phyloP scores from a whole-genome alignment of 2,329 filamentous ascomycete species.

The Aspergillus ibericus region DNA sequence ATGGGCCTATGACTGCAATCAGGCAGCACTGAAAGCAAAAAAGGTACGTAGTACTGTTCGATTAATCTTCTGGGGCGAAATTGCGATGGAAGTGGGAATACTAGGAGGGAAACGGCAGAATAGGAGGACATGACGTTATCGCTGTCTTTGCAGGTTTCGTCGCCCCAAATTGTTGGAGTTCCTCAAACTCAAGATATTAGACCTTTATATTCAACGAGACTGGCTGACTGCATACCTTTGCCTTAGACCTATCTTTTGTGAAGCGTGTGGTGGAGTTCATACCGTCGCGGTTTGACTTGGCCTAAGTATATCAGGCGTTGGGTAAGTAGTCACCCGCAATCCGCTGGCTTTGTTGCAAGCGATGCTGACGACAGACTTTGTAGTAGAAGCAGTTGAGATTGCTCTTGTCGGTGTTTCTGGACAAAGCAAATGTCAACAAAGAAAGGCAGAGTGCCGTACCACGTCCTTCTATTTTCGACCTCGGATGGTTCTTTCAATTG shows the following conservation, averaged over 20 bases:
- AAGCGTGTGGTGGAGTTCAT: background rate
- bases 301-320: background rate
- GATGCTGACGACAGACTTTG: background rate
- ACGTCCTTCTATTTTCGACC: background rate
- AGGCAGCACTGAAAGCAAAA: background rate
- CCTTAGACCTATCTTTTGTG: background rate
- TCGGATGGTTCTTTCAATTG: background rate
- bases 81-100: background rate
- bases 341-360: background rate
- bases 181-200: background rate
- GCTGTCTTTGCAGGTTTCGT: background rate
- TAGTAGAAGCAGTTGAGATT: background rate
- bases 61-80: background rate
- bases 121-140: background rate
- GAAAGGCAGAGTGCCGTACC: background rate
- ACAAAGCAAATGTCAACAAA: background rate
- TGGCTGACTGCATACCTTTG: background rate
- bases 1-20: background rate
- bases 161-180: background rate
- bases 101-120: background rate
- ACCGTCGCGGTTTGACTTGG: background rate
- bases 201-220: background rate
- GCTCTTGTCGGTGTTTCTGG: background rate
- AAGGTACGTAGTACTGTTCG: background rate
- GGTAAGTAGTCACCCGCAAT: background rate